Evolutionary conservation across 345 rosid genomes (phyloP).

Genomic region (Aurinia saxatilis): DNA sequence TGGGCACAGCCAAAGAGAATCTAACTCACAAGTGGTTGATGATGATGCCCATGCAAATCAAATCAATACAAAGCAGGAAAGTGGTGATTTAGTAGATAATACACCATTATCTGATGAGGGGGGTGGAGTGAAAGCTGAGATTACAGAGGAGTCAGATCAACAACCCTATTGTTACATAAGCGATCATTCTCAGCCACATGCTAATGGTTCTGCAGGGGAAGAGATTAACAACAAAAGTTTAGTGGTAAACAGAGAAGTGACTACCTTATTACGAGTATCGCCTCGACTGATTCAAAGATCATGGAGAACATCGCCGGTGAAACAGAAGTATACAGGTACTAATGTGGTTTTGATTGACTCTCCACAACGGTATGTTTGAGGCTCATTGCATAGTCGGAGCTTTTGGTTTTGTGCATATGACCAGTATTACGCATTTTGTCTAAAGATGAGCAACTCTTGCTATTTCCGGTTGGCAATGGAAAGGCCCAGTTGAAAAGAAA

Average conservation of each 20-base stretch:
- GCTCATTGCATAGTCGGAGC: neutral
- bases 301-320: constrained; percentile 10
- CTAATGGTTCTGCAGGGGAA: constrained; percentile 2
- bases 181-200: neutral
- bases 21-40: neutral
- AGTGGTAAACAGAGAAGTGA: constrained; percentile 1
- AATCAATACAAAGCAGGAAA: constrained; percentile 1
- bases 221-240: neutral
- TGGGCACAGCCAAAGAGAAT: neutral
- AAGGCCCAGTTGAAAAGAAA: constrained; percentile 11
- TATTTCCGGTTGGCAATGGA: neutral
- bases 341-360: constrained; percentile 2
- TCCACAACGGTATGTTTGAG: neutral
- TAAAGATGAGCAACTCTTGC: constrained; percentile 8
- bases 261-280: constrained; percentile 8
- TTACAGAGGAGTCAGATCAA: neutral
- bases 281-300: constrained; percentile 16
- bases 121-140: neutral
- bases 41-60: constrained; percentile 3
- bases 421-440: constrained; percentile 5
- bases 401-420: constrained; percentile 22
- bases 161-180: neutral
- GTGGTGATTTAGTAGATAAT: neutral
- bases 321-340: constrained; percentile 6
- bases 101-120: neutral